phyloP scores from a whole-genome alignment of 78 protist species.

The Pelomyxa schiedti region DNA sequence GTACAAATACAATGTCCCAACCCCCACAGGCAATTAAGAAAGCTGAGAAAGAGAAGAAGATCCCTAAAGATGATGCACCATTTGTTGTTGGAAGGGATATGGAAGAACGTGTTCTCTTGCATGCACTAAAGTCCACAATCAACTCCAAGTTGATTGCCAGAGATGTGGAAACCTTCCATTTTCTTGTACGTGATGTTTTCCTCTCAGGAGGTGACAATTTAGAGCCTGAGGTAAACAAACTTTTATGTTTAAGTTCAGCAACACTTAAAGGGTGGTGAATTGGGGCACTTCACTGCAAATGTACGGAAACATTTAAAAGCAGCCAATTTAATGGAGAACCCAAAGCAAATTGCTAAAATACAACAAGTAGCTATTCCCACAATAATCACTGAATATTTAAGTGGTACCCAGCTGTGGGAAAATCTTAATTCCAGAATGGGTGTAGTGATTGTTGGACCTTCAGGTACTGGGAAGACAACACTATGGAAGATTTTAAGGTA shows the following conservation, averaged over 20 bases:
- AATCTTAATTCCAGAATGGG: constrained; percentile 85
- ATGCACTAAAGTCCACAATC: too few relatives aligned
- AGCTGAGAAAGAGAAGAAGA: neutral
- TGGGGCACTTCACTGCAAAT: neutral
- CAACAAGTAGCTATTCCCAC: too few relatives aligned
- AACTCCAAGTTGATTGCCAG: neutral
- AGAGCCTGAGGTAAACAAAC: neutral
- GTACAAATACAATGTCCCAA: too few relatives aligned
- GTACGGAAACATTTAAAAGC: neutral
- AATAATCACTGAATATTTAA: too few relatives aligned
- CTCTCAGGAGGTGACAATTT: too few relatives aligned
- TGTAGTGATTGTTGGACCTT: constrained; percentile 92
- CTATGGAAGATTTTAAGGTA: constrained; percentile 72
- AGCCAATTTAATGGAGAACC: too few relatives aligned
- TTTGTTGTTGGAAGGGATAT: too few relatives aligned
- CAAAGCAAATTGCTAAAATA: too few relatives aligned
- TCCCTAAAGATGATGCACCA: too few relatives aligned
- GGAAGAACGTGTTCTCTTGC: too few relatives aligned
- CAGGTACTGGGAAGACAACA: constrained; percentile 85
- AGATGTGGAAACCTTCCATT: neutral
- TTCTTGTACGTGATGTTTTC: neutral
- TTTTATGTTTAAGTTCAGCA: too few relatives aligned
- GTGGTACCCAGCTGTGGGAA: constrained; percentile 71
- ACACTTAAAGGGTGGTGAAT: too few relatives aligned
- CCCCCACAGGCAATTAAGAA: neutral